phyloP scores from a whole-genome alignment of 495 filamentous ascomycete genomes.

The Corynascus novoguineensis region DNA sequence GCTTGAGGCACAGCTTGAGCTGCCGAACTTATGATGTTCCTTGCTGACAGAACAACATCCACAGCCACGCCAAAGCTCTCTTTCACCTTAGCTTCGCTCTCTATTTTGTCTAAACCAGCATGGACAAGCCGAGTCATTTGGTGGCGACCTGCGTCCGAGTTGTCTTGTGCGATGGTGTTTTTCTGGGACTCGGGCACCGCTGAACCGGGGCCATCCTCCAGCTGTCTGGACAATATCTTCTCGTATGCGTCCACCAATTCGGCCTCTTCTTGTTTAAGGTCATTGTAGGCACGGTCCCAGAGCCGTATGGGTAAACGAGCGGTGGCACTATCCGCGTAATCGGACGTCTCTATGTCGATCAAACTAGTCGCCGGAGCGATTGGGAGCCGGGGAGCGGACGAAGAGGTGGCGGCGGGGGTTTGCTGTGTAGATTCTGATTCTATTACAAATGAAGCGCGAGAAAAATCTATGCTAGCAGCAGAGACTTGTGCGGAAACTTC shows the following conservation, averaged over 20 bases:
- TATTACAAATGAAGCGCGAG: neutral
- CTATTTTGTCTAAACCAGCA: constrained; percentile 11
- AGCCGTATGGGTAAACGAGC: neutral
- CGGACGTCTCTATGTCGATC: too few species aligned
- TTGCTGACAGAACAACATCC: neutral
- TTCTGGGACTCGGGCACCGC: neutral
- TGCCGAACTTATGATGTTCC: constrained; percentile 9
- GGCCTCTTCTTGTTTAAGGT: neutral
- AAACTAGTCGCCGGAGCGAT: neutral
- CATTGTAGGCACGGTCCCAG: neutral
- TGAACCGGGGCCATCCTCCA: constrained; percentile 3
- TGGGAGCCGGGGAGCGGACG: neutral
- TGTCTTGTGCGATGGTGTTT: constrained; percentile 14
- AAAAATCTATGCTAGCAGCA: neutral
- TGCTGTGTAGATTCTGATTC: too few species aligned
- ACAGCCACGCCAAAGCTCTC: constrained; percentile 5
- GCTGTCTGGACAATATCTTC: constrained; percentile 15
- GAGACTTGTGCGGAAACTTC: neutral
- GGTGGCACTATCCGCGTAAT: neutral
- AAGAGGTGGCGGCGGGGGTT: neutral
- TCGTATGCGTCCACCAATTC: constrained; percentile 12
- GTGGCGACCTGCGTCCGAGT: neutral
- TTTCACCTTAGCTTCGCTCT: constrained; percentile 9
- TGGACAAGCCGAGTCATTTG: constrained; percentile 18
- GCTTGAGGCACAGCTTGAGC: constrained; percentile 6